Evolutionary conservation across 305 asterid genomes (phyloP), one percentile per base, ranked within the genome.

Genomic region (Fraxinus velutina): DNA sequence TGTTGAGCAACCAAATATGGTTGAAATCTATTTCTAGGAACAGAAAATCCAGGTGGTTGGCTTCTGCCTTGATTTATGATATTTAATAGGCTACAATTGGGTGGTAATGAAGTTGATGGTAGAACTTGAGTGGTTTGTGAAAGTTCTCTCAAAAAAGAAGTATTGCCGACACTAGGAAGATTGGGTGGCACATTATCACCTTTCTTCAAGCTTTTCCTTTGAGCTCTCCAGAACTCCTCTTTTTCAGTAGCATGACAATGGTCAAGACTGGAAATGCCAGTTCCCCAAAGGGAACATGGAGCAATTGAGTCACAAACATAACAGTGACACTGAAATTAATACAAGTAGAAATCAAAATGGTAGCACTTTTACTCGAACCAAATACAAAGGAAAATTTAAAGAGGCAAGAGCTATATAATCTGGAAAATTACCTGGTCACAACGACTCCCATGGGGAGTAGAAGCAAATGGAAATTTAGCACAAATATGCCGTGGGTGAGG

Each of bases 181-280:
- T 73, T 32, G 37, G 88, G 81, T 7, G 37, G 71, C 73, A 87
- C 85, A 80, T 80, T 83, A 42, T 75, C 85, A 64, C 76, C 80
- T n/a, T 81, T 88, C 92, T 84, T 91, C 71, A 68, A 80, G 80
- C 81, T 80, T 81, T 84, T 86, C 78, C 99, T 90, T 88, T 87
- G 90, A 79, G 86, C 29, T 81, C 36, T 91, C 98, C 99, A 96
- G 84, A 44, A 85, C 29, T 87, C 92, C 2, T 88, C 94, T 83
- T 93, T 92, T 57, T 94, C 98, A n/a, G 86, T 92, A 73, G 99
- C 99, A 83, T 94, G 93, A 78, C 99, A 96, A 86, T 96, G 99
- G 78, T 92, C 93, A 17, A 57, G 42, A 71, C 77, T 79, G 68
- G 85, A 81, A 62, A 68, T 3, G 79, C 92, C 92, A 4, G 86